Base-by-base conservation (phyloP, 768 basidiomycete species). In the Mycena alexandri region DNA sequence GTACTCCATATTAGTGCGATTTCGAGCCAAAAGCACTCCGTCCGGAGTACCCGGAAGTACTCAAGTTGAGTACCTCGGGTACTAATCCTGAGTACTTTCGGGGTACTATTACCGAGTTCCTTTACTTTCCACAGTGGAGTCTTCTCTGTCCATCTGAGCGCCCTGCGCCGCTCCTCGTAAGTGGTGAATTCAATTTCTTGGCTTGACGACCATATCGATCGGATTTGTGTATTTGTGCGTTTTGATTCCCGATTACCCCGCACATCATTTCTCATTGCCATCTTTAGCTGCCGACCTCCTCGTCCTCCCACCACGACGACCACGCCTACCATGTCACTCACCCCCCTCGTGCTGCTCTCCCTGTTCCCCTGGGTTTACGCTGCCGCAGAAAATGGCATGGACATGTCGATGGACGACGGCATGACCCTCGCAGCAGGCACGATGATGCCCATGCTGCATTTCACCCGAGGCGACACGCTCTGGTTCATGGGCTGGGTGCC, bases 401-500 rank as follows among this genome's bases (percentile, higher is more conserved):
- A 86, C 68, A 87, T 85, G 85, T 79, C 79, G 22, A 88, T 85
- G 86, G 85, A 86, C 67, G 77, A 72, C 25, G 74, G 80, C 14
- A 88, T 87, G 85, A 13, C 73, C n/a, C 80, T 87, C 41, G 79
- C 83, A 0, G 58, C 71, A 0, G 86, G 86, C 4, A 72, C 79
- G 19, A 91, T 92, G 90, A 70, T 85, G 4, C 74, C 85, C n/a
- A 90, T 85, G 71, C 79, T 91, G 13, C 92, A 93, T 75, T 90
- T 92, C 72, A 86, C 83, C 5, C 82, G 82, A 12, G 89, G 87
- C 33, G 92, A 93, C 75, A 85, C 73, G 25, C 73, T 87, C 9
- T 86, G 84, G 84, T 85, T 93, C 77, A 64, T 80, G 7, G 90
- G 88, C 2, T 96, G 95, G 95, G 89, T 90, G 0, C 94, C 95